A percentile compares a stretch with the other conserved stretches of the same genome.
These are phyloP conservation scores for Pythium aphanidermatum DNA, from an alignment of 352 stramenopile species.

Conservation along the genomic window DNA sequence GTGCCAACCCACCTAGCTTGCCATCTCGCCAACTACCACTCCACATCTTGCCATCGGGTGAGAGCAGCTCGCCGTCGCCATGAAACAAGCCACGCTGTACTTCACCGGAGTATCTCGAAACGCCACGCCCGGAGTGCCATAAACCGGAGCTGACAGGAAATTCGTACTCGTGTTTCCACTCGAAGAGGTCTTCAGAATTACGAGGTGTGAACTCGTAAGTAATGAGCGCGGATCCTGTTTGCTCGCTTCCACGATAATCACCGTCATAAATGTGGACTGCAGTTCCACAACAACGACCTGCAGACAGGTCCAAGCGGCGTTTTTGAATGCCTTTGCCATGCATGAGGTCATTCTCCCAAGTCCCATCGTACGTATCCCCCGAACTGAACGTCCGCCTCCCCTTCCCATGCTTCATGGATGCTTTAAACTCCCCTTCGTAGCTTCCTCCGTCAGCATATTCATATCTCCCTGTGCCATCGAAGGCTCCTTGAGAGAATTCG, in stretches of 20 bases:
- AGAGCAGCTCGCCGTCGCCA: constrained; percentile 40
- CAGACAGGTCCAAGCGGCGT: constrained; percentile 1
- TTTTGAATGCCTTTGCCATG: constrained; percentile 46
- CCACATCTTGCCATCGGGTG: constrained; percentile 54
- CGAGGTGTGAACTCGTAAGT: constrained; percentile 31
- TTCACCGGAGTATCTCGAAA: constrained; percentile 44
- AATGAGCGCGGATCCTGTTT: constrained; percentile 41
- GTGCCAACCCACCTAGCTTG: constrained; percentile 37
- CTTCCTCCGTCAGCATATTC: constrained; percentile 40
- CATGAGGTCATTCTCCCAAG: constrained; percentile 51
- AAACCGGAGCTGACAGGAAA: constrained; percentile 51
- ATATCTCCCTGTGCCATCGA: constrained; percentile 40
- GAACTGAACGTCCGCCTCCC: constrained; percentile 43
- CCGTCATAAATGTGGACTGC: constrained; percentile 38
- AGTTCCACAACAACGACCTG: neutral
- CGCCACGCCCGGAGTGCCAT: constrained; percentile 52
- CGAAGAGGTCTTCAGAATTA: constrained; percentile 16
- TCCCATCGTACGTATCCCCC: constrained; percentile 45
- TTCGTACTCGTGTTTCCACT: constrained; percentile 59
- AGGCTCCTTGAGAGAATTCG: constrained; percentile 33
- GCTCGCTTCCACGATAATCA: constrained; percentile 32
- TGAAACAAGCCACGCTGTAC: constrained; percentile 61
- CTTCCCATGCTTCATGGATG: constrained; percentile 45
- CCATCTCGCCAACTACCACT: constrained; percentile 41
- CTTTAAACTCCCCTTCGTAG: constrained; percentile 48